phyloP scores from a whole-genome alignment of 2,329 filamentous ascomycete genomes.

The Lachnellula willkommii region DNA sequence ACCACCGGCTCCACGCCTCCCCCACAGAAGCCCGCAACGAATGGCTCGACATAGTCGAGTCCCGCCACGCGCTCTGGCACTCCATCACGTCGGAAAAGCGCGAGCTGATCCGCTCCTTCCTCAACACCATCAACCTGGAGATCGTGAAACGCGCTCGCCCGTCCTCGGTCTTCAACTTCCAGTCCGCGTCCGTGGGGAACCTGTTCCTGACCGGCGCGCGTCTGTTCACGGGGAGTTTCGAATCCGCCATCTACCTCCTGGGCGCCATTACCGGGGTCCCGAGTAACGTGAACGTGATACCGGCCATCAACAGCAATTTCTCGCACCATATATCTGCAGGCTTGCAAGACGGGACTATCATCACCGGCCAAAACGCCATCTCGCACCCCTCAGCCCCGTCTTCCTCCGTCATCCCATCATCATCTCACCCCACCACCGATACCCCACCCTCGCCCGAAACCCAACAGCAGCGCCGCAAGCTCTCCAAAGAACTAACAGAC shows the following conservation, averaged over 20 bases:
- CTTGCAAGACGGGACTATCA: constrained; percentile 67
- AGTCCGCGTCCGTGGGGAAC: constrained; percentile 70
- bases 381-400: constrained; percentile 57
- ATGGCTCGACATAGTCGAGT: constrained; percentile 87
- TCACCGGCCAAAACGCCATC: constrained; percentile 90
- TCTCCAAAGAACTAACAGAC: constrained; percentile 41
- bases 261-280: constrained; percentile 83
- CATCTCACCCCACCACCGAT: constrained; percentile 19
- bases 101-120: constrained; percentile 70
- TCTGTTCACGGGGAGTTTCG: constrained; percentile 87
- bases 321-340: constrained; percentile 89
- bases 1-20: constrained; percentile 69
- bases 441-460: constrained; percentile 4
- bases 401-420: constrained; percentile 12
- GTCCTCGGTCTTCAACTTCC: constrained; percentile 70
- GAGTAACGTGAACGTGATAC: constrained; percentile 69
- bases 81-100: constrained; percentile 65
- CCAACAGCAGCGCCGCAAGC: constrained; percentile 11
- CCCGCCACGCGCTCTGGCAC: constrained; percentile 70
- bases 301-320: constrained; percentile 92
- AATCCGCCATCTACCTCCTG: constrained; percentile 85
- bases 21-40: constrained; percentile 61
- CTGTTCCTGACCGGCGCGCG: constrained; percentile 78
- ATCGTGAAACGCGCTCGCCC: constrained; percentile 71
- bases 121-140: constrained; percentile 72